These are phyloP conservation scores for Panicum virgatum DNA, from an alignment of 202 grass and related monocot genomes.

Conservation along the genomic window DNA sequence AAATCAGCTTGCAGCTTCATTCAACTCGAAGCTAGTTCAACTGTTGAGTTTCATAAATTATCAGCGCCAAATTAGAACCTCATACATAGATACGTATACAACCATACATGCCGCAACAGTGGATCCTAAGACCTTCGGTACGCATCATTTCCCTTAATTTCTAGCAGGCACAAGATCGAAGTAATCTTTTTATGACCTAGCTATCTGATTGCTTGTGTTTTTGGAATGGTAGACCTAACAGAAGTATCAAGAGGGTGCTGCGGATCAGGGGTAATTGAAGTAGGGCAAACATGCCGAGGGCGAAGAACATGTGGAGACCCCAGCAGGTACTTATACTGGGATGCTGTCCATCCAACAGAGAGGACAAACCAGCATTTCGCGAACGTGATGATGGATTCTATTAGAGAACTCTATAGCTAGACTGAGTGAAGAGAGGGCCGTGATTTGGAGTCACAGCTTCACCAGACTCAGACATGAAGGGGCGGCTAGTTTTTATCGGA, in stretches of 20 bases:
- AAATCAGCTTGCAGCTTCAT: slow-evolving; percentile 61
- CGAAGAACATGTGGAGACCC: slow-evolving; percentile 58
- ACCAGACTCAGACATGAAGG: neutral
- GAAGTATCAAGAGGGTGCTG: slow-evolving; percentile 64
- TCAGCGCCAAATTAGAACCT: slow-evolving; percentile 27
- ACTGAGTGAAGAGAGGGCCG: neutral
- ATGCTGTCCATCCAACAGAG: slow-evolving; percentile 73
- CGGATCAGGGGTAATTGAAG: slow-evolving; percentile 61
- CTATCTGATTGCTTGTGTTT: slow-evolving; percentile 1
- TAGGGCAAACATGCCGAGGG: slow-evolving; percentile 62
- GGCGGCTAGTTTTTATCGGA: neutral
- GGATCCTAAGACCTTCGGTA: slow-evolving; percentile 55
- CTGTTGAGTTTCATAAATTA: slow-evolving; percentile 39
- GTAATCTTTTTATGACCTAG: neutral
- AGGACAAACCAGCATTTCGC: slow-evolving; percentile 56
- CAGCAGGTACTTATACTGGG: slow-evolving; percentile 72
- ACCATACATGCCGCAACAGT: slow-evolving; percentile 44
- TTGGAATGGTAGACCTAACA: slow-evolving; percentile 35
- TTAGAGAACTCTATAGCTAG: slow-evolving; percentile 44
- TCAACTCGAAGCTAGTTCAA: slow-evolving; percentile 57
- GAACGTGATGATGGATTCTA: slow-evolving; percentile 25
- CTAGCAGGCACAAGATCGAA: neutral
- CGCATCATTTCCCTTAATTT: neutral
- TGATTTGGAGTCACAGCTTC: neutral
- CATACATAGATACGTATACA: slow-evolving; percentile 58